Base-by-base conservation (phyloP, 805 yeast species). In the Ogataea zsoltii region DNA sequence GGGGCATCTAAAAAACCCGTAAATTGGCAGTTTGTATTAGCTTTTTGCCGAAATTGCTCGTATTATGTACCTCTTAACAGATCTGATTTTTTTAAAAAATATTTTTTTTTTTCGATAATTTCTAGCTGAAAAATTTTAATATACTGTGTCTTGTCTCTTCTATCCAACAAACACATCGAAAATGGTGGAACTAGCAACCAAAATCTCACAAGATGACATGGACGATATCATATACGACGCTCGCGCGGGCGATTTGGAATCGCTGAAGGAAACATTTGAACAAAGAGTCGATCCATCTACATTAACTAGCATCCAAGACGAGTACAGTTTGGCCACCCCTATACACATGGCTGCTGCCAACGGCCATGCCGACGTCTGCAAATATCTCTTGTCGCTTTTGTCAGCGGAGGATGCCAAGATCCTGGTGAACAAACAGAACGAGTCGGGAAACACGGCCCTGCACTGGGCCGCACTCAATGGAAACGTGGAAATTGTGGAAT, bases 381-480 rank as follows among this genome's bases (percentile, higher is more conserved):
- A 77, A 56, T 85, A 76, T 55, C 63, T 90, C 19, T 60, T 89
- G 26, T 68, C 77, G 0, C 59, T 80, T 23, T 46, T 82, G 4
- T 57, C 75, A 0, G 63, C 70, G 26, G 68, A 64, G 7, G 75
- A 80, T 9, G 79, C 80, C 13, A 65, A 62, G n/a, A 51, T 55
- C 13, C 65, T 77, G 33, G 74, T 81, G 15, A 76, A 79, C 49
- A 58, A 66, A 15, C 74, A 71, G 44, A 94, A 94, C 62, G 85
- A 80, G 40, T 80, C 85, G 16, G 99, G 98, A 2, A 94, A 94
- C 64, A 91, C 99, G 0, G 86, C 98, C 1, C 72, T 94, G 52
- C 98, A 94, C 64, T 94, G 99, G 99, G 97, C 98, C 0, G 77
- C 96, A 0, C 77, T 82, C 53, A 90, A 88, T 58, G 98, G 97